Evolutionary conservation across 78 protist genomes (phyloP).

Genomic region (Planoprotostelium fungivorum): DNA sequence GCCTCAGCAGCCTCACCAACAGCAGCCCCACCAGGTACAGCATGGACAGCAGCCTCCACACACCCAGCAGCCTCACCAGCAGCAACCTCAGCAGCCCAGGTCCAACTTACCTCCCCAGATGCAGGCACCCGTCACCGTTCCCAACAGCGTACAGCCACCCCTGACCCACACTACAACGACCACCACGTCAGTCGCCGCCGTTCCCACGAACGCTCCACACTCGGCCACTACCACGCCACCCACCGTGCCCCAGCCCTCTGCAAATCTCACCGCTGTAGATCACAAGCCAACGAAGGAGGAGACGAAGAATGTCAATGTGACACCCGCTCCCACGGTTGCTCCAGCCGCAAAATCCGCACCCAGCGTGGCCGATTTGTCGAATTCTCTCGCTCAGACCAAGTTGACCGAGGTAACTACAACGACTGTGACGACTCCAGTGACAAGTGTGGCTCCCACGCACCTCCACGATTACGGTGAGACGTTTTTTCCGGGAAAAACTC

Average conservation of each 20-base stretch:
- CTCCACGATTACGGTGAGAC: neutral
- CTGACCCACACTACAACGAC: neutral
- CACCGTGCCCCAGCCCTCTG: neutral
- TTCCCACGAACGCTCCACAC: neutral
- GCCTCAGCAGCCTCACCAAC: neutral
- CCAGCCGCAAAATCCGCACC: neutral
- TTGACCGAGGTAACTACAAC: neutral
- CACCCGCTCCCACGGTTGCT: neutral
- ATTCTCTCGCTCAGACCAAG: neutral
- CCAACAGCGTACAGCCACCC: neutral
- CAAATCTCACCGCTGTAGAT: neutral
- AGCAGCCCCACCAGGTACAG: neutral
- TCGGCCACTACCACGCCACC: neutral
- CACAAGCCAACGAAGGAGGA: neutral
- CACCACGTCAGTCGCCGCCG: too few relatives aligned
- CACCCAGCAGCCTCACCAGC: neutral
- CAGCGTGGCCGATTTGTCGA: neutral
- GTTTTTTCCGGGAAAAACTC: too few relatives aligned
- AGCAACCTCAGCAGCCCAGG: neutral
- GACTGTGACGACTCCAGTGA: neutral
- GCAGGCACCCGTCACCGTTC: neutral
- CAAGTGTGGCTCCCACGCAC: neutral
- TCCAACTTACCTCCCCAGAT: neutral
- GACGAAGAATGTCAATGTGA: neutral
- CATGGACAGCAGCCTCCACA: constrained; percentile 2